These are phyloP conservation scores for Fusarium pilosicola DNA, from an alignment of 2,329 filamentous ascomycete species.

Conservation along the genomic window DNA sequence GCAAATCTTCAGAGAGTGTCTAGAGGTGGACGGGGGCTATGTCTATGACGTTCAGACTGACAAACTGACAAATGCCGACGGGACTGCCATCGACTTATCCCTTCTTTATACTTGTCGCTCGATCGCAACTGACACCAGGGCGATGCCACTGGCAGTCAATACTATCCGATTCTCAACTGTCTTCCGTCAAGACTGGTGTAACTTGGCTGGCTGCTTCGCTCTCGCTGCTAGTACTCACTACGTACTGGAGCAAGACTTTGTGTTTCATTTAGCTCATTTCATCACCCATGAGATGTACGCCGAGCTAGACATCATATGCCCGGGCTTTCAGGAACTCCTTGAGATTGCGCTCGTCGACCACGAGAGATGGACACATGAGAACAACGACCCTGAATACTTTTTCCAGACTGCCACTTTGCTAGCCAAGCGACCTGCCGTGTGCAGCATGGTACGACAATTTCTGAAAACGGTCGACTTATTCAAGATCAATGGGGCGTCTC, in stretches of 20 bases:
- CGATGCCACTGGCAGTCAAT: slow-evolving; percentile 2
- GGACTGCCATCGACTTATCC: slow-evolving; percentile 9
- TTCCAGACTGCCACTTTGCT: accelerated
- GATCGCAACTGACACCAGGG: background rate
- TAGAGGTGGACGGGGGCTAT: slow-evolving; percentile 17
- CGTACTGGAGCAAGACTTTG: background rate
- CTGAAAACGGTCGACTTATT: accelerated
- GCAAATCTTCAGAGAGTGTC: slow-evolving; percentile 19
- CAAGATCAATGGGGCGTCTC: accelerated
- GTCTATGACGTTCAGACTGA: background rate
- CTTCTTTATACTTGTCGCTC: slow-evolving; percentile 29
- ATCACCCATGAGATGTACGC: slow-evolving; percentile 9
- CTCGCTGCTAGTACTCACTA: background rate
- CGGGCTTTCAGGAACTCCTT: background rate
- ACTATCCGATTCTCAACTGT: slow-evolving; percentile 19
- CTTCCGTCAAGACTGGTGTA: background rate
- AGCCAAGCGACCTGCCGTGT: background rate
- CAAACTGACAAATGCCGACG: slow-evolving; percentile 3
- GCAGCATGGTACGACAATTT: background rate
- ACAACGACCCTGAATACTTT: accelerated
- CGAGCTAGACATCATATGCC: background rate
- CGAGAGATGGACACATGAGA: accelerated
- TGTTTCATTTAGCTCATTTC: background rate
- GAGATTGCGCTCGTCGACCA: accelerated
- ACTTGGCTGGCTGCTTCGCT: slow-evolving; percentile 2